phyloP scores from a whole-genome alignment of 192 early-diverging fungal genomes.

The Backusella morwellensis region DNA sequence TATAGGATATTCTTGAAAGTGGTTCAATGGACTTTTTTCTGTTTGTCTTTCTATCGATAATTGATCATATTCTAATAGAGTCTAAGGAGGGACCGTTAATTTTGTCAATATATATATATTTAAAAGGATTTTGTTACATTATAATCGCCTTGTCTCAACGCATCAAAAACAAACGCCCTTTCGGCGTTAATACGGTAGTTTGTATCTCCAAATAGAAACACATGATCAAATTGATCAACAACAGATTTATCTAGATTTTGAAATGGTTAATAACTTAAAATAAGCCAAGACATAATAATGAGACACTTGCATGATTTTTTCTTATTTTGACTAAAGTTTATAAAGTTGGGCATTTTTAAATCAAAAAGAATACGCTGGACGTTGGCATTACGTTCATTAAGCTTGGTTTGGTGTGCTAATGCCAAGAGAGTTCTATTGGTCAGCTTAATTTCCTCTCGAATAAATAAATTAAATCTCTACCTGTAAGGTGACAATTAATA shows the following conservation, averaged over 20 bases:
- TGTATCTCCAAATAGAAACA: slow-evolving; percentile 77
- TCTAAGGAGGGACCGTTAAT: slow-evolving; percentile 18
- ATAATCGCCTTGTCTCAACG: slow-evolving; percentile 48
- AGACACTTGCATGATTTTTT: slow-evolving; percentile 34
- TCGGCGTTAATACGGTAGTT: slow-evolving; percentile 70
- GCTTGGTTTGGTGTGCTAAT: slow-evolving; percentile 43
- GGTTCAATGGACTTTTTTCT: slow-evolving; percentile 14
- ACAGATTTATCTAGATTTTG: slow-evolving; percentile 21
- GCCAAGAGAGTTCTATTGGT: neutral
- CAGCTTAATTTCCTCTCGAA: neutral
- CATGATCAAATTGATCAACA: slow-evolving; percentile 51
- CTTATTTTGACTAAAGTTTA: slow-evolving; percentile 16
- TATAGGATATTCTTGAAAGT: slow-evolving; percentile 67
- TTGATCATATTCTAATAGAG: slow-evolving; percentile 46
- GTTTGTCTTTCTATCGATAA: slow-evolving; percentile 29
- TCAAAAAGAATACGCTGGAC: slow-evolving; percentile 47
- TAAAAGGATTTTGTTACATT: slow-evolving; percentile 8
- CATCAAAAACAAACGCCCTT: slow-evolving; percentile 47
- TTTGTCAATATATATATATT: neutral
- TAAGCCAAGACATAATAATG: neutral
- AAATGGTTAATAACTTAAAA: neutral
- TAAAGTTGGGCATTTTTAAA: slow-evolving; percentile 41
- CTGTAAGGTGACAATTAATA: slow-evolving; percentile 51
- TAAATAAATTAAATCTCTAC: slow-evolving; percentile 18
- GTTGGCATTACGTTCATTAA: slow-evolving; percentile 33